These are phyloP conservation scores for Penicillium nucicola DNA, from an alignment of 495 filamentous ascomycete genomes.

Conservation along the genomic window DNA sequence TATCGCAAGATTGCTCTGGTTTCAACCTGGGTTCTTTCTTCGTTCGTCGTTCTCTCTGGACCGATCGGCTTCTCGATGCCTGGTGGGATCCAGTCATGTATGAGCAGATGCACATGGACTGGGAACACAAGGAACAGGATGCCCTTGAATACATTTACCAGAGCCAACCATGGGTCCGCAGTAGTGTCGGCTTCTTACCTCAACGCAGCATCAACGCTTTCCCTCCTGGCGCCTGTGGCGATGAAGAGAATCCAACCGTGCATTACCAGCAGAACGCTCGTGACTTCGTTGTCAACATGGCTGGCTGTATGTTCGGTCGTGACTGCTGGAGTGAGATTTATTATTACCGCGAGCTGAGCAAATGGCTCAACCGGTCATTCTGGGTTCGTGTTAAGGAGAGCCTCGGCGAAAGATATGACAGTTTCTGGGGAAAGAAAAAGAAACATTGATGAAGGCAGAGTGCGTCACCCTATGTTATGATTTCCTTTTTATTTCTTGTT, in stretches of 20 bases:
- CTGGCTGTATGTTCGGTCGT: constrained; percentile 91
- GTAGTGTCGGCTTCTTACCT: constrained; percentile 82
- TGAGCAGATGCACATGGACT: constrained; percentile 98
- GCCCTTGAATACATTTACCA: constrained; percentile 89
- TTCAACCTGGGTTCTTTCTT: constrained; percentile 99
- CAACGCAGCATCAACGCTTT: constrained; percentile 95
- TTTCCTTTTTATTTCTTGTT: not conserved
- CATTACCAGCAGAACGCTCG: constrained; percentile 84
- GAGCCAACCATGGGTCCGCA: constrained; percentile 89
- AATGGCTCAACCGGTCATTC: constrained; percentile 73
- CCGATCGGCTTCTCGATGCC: constrained; percentile 86
- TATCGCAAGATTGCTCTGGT: constrained; percentile 91
- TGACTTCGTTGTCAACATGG: constrained; percentile 99
- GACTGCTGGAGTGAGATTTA: constrained; percentile 99
- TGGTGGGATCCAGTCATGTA: constrained; percentile 99
- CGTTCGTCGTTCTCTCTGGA: constrained; percentile 77
- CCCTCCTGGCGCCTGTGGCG: constrained; percentile 83
- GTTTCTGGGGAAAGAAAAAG: constrained; percentile 2
- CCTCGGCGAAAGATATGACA: constrained; percentile 22
- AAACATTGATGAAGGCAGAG: not conserved
- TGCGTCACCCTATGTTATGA: not conserved
- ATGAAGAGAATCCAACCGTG: constrained; percentile 66
- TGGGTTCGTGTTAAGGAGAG: constrained; percentile 62
- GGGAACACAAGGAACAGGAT: constrained; percentile 98
- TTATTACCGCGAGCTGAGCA: constrained; percentile 83